Conservation (phyloP, 768 basidiomycete genomes). For the Crepidotus variabilis region DNA sequence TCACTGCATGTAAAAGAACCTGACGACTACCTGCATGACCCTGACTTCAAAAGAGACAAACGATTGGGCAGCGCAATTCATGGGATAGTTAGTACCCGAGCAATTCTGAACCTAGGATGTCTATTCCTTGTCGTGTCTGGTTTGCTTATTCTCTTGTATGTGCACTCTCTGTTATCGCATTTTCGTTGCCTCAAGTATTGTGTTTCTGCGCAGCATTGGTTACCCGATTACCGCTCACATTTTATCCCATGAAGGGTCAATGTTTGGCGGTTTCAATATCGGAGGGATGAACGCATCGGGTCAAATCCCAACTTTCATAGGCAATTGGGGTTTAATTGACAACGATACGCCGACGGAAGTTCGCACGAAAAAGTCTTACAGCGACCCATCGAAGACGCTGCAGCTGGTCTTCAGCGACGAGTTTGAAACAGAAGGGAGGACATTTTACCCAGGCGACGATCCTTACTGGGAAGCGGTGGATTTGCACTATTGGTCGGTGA, state of each 20-base stretch:
- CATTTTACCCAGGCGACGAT: constrained; percentile 87
- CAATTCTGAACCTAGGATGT: constrained; percentile 70
- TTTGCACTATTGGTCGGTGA: constrained; percentile 73
- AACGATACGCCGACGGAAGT: constrained; percentile 62
- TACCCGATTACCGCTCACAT: constrained; percentile 63
- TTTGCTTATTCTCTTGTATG: constrained; percentile 4
- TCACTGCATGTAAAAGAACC: constrained; percentile 52
- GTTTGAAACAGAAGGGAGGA: constrained; percentile 75
- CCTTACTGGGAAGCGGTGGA: constrained; percentile 86
- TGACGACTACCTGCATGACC: constrained; percentile 71
- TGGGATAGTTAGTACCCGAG: constrained; percentile 59
- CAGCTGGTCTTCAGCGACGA: constrained; percentile 88
- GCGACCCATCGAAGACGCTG: constrained; percentile 47
- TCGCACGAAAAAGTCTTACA: constrained; percentile 48
- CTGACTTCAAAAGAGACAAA: constrained; percentile 60
- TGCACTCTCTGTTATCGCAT: not conserved
- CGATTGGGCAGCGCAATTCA: constrained; percentile 51
- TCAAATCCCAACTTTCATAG: constrained; percentile 61
- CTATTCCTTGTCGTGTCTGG: constrained; percentile 60
- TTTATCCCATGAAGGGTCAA: constrained; percentile 37
- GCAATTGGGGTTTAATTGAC: constrained; percentile 75
- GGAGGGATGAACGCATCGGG: constrained; percentile 80
- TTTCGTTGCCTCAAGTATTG: not conserved
- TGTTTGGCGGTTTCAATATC: constrained; percentile 62
- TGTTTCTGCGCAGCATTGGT: constrained; percentile 41